A percentile compares a stretch with the other conserved stretches of the same genome.
Conservation (phyloP, 2,329 filamentous ascomycete species). For the Coccinonectria pachysandricola region DNA sequence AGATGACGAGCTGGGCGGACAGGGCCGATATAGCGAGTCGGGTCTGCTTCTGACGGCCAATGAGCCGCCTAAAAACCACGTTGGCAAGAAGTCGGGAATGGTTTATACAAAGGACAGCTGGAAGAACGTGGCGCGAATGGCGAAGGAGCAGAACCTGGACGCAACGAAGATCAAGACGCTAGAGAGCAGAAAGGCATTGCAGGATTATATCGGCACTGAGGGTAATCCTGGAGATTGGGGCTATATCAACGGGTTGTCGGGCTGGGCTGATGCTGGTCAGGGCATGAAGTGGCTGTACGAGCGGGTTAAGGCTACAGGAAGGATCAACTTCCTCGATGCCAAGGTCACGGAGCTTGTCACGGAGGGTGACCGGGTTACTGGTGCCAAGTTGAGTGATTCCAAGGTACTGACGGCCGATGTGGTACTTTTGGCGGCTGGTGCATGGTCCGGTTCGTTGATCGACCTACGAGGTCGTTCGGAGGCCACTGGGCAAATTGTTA, state of each 20-base stretch:
- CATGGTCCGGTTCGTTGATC: constrained; percentile 72
- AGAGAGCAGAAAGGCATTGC: constrained; percentile 33
- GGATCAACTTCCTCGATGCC: constrained; percentile 45
- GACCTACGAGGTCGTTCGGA: constrained; percentile 67
- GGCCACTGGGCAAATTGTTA: constrained; percentile 73
- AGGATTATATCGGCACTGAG: constrained; percentile 33
- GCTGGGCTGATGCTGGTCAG: constrained; percentile 71
- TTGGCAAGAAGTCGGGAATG: constrained; percentile 34
- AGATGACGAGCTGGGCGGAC: constrained; percentile 44
- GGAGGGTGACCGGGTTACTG: constrained; percentile 35
- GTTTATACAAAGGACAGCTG: constrained; percentile 51
- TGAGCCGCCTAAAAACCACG: constrained; percentile 22
- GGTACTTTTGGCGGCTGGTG: constrained; percentile 72
- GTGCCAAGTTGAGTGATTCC: constrained; percentile 33
- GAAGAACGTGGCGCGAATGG: constrained; percentile 47
- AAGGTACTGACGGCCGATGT: constrained; percentile 50
- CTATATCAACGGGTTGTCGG: constrained; percentile 63
- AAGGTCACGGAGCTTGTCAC: constrained; percentile 34
- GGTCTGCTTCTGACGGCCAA: constrained; percentile 58
- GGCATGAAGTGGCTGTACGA: constrained; percentile 55
- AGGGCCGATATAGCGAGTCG: constrained; percentile 59
- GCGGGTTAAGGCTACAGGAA: constrained; percentile 41
- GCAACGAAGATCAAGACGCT: constrained; percentile 34
- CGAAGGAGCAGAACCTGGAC: constrained; percentile 26
- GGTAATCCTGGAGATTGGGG: constrained; percentile 52